A percentile compares a stretch with the other conserved stretches of the same genome.
These are phyloP conservation scores for Blastomyces parvus DNA, from an alignment of 2,329 filamentous ascomycete genomes.

Conservation along the genomic window DNA sequence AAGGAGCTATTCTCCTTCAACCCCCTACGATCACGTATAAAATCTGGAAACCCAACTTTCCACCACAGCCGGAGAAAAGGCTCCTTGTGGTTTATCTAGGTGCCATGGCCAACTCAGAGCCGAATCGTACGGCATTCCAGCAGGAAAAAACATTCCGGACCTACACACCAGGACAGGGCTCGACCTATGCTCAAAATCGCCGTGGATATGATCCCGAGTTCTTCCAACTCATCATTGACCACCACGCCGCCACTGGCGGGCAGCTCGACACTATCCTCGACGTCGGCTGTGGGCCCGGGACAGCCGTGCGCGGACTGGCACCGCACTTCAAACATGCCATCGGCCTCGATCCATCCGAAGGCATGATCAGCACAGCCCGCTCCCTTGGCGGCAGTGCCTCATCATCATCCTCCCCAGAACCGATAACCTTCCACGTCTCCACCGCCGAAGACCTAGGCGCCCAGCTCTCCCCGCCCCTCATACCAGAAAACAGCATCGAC, in stretches of 20 bases:
- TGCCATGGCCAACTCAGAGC: not conserved
- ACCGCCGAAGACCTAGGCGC: conserved; percentile 39
- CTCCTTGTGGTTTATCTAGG: not conserved
- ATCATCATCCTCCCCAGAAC: conserved; percentile 14
- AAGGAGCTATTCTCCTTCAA: too few relatives aligned
- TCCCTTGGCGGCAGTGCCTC: conserved; percentile 26
- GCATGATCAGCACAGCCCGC: conserved; percentile 45
- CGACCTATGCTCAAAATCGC: conserved; percentile 35
- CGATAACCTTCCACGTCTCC: conserved; percentile 37
- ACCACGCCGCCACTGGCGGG: conserved; percentile 42
- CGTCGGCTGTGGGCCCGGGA: conserved; percentile 50
- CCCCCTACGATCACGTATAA: too few relatives aligned
- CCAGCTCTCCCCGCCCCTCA: conserved; percentile 19
- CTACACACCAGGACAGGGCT: conserved; percentile 20
- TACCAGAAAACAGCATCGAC: conserved; percentile 36
- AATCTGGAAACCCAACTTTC: not conserved
- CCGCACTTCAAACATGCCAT: conserved; percentile 38
- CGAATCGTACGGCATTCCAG: not conserved
- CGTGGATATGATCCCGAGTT: conserved; percentile 42
- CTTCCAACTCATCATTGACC: conserved; percentile 40
- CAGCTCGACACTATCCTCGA: conserved; percentile 40
- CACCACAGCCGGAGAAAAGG: not conserved
- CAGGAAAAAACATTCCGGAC: conserved; percentile 19
- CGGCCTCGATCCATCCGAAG: conserved; percentile 44
- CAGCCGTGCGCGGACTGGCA: conserved; percentile 39